A percentile compares a stretch with the other conserved stretches of the same genome.
Conservation (phyloP, 768 basidiomycete species). For the Suillus subaureus region DNA sequence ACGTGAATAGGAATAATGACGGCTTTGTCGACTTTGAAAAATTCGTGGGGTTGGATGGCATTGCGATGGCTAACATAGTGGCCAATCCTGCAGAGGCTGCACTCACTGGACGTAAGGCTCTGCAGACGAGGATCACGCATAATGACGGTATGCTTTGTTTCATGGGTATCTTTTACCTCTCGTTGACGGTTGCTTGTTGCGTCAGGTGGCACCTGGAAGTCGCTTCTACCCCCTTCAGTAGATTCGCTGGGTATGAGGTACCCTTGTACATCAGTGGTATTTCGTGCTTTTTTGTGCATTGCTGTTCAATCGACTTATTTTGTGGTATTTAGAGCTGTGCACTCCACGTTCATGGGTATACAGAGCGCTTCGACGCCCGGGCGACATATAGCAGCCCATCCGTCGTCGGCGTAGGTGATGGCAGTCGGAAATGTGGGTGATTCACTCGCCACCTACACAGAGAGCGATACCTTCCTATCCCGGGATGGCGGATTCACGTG, state of each 20-base stretch:
- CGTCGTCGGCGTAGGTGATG: slow-evolving; percentile 89
- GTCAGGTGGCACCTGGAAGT: slow-evolving; percentile 85
- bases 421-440: slow-evolving; percentile 97
- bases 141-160: slow-evolving; percentile 75
- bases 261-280: slow-evolving; percentile 67
- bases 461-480: slow-evolving; percentile 94
- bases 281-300: slow-evolving; percentile 14
- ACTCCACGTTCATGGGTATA: slow-evolving; percentile 94
- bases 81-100: slow-evolving; percentile 77
- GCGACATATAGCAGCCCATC: slow-evolving; percentile 95
- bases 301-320: slow-evolving; percentile 6
- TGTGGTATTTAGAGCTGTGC: slow-evolving; percentile 63
- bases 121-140: slow-evolving; percentile 91
- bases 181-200: slow-evolving; percentile 7
- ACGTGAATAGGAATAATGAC: slow-evolving; percentile 85
- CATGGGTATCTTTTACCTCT: not conserved
- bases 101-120: slow-evolving; percentile 67
- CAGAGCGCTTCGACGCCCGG: slow-evolving; percentile 85
- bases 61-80: slow-evolving; percentile 91
- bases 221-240: slow-evolving; percentile 66
- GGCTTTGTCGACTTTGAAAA: slow-evolving; percentile 99
- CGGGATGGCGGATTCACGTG: slow-evolving; percentile 97
- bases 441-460: slow-evolving; percentile 72
- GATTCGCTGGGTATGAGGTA: slow-evolving; percentile 82
- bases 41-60: slow-evolving; percentile 93